phyloP scores from a whole-genome alignment of 1,284 basidiomycete genomes.

The Ceratobasidium theobromae region DNA sequence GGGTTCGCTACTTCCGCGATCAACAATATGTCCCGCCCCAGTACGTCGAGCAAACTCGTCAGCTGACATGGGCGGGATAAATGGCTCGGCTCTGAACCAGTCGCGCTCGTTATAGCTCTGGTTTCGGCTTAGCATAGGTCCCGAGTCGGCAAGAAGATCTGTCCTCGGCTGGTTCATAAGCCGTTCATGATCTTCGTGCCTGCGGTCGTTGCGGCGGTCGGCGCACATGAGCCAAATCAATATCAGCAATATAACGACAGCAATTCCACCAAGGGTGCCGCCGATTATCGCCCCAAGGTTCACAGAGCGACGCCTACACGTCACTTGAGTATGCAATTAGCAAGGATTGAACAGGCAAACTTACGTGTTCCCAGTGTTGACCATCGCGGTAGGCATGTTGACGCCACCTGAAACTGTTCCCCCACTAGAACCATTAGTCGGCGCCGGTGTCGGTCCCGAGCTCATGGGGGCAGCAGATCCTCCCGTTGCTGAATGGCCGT shows the following conservation, averaged over 20 bases:
- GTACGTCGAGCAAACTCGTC: slow-evolving; percentile 19
- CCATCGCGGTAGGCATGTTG: background rate
- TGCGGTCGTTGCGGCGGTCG: slow-evolving; percentile 49
- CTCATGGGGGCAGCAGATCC: no score
- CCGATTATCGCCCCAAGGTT: slow-evolving; percentile 69
- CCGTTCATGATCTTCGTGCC: background rate
- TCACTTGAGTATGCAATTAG: background rate
- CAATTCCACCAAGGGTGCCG: slow-evolving; percentile 65
- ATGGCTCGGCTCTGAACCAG: slow-evolving; percentile 23
- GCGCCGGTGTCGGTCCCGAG: no score
- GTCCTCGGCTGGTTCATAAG: slow-evolving; percentile 9
- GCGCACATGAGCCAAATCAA: slow-evolving; percentile 55
- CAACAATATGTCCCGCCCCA: background rate
- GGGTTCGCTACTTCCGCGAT: background rate
- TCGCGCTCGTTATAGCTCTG: background rate
- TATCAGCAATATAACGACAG: slow-evolving; percentile 49
- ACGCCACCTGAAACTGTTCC: slow-evolving; percentile 17
- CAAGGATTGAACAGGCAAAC: background rate
- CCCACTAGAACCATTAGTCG: slow-evolving; percentile 9
- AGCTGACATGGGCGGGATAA: slow-evolving; percentile 11
- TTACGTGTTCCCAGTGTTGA: background rate
- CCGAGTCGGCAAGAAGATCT: slow-evolving; percentile 14
- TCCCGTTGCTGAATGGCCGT: no score
- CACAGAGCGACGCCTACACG: slow-evolving; percentile 39
- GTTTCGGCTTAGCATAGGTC: background rate